Conservation (phyloP, 352 stramenopile genomes). For the Phytophthora pini region DNA sequence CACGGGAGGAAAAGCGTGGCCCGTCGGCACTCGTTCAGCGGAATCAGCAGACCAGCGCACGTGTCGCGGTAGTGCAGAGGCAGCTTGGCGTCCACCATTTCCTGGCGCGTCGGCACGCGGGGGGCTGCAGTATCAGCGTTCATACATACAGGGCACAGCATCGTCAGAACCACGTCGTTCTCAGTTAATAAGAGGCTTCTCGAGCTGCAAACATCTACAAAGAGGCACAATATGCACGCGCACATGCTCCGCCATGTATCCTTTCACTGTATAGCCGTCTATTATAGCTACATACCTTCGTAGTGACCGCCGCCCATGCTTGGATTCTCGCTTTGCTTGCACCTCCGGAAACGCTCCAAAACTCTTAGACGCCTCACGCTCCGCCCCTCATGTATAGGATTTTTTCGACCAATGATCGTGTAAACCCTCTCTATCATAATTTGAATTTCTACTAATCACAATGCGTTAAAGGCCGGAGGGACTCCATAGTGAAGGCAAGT, state of each 20-base stretch:
- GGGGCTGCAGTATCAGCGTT: slow-evolving; percentile 49
- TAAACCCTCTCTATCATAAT: background rate
- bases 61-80: slow-evolving; percentile 95
- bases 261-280: background rate
- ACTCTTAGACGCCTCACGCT: slow-evolving; percentile 23
- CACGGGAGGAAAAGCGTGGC: slow-evolving; percentile 94
- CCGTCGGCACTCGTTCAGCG: slow-evolving; percentile 95
- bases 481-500: slow-evolving; percentile 17
- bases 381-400: slow-evolving; percentile 14
- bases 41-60: slow-evolving; percentile 95
- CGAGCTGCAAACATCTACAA: background rate
- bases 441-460: slow-evolving; percentile 16
- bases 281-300: slow-evolving; percentile 53
- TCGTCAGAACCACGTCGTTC: slow-evolving; percentile 15
- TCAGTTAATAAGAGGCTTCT: background rate
- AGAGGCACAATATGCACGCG: slow-evolving; percentile 3
- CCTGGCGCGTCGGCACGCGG: slow-evolving; percentile 82
- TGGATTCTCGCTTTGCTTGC: slow-evolving; percentile 42
- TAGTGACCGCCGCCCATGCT: slow-evolving; percentile 72
- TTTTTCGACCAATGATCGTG: slow-evolving; percentile 7
- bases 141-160: background rate
- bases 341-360: slow-evolving; percentile 48
- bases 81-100: slow-evolving; percentile 95
- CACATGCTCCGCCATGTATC: background rate
- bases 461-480: background rate